A percentile compares a stretch with the other conserved stretches of the same genome.
phyloP scores from a whole-genome alignment of 371 early-diverging fungal genomes.

The Rhizopus sp. region DNA sequence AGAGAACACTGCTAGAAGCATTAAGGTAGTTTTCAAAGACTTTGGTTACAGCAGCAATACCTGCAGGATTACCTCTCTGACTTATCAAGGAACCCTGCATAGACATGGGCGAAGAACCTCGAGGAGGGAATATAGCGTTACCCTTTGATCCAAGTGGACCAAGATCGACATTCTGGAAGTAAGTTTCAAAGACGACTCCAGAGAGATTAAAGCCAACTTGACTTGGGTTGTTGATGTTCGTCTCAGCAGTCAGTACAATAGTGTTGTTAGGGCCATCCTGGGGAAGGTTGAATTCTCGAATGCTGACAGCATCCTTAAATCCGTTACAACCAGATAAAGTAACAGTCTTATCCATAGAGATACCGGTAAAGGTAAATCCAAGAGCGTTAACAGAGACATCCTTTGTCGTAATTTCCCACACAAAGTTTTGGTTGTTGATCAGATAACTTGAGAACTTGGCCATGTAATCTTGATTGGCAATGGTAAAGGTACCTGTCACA shows the following conservation, averaged over 20 bases:
- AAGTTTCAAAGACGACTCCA: slow-evolving; percentile 35
- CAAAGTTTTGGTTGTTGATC: slow-evolving; percentile 57
- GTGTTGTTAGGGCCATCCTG: slow-evolving; percentile 55
- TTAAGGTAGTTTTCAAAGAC: slow-evolving; percentile 54
- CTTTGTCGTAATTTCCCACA: slow-evolving; percentile 57
- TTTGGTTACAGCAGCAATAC: slow-evolving; percentile 49
- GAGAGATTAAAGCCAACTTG: slow-evolving; percentile 56
- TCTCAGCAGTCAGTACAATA: slow-evolving; percentile 53
- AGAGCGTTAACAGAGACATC: slow-evolving; percentile 60
- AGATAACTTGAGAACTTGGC: slow-evolving; percentile 53
- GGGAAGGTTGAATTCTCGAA: slow-evolving; percentile 57
- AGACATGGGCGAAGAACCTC: slow-evolving; percentile 23
- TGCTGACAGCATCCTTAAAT: slow-evolving; percentile 55
- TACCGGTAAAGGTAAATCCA: slow-evolving; percentile 57
- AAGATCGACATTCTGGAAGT: slow-evolving; percentile 28
- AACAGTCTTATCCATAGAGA: slow-evolving; percentile 55
- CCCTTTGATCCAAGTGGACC: slow-evolving; percentile 45
- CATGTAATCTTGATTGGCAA: slow-evolving; percentile 47
- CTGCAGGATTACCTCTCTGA: slow-evolving; percentile 44
- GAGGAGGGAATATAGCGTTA: slow-evolving; percentile 39
- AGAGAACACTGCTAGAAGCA: slow-evolving; percentile 40
- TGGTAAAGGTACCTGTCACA: slow-evolving; percentile 48
- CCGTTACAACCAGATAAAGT: slow-evolving; percentile 56
- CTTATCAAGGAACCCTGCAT: slow-evolving; percentile 60
- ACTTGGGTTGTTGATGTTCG: slow-evolving; percentile 54